A percentile compares a stretch with the other conserved stretches of the same genome.
phyloP scores from a whole-genome alignment of 164 flowering plant species.

The Vitis rupestris region DNA sequence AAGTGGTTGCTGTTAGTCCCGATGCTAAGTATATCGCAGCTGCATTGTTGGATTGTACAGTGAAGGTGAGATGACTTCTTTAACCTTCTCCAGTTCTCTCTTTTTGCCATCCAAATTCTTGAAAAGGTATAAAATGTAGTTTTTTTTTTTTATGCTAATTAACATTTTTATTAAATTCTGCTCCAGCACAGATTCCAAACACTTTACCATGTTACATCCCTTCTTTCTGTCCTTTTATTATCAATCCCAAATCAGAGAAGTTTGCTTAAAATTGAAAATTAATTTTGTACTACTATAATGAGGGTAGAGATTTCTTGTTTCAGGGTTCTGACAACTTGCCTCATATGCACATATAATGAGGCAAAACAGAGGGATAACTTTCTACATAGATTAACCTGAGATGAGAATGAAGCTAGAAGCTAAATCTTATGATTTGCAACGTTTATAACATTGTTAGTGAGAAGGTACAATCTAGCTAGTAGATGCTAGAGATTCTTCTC shows the following conservation, averaged over 20 bases:
- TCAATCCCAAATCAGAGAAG: background rate
- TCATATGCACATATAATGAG: background rate
- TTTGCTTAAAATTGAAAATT: background rate
- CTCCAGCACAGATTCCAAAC: no score
- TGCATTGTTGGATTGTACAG: constrained; percentile 35
- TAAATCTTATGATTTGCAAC: background rate
- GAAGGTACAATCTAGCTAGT: background rate
- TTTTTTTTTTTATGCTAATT: no score
- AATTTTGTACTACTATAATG: background rate
- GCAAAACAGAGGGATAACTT: background rate
- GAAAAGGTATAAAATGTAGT: background rate
- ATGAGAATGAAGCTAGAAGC: background rate
- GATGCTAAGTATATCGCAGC: constrained; percentile 86
- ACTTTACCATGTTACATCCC: no score
- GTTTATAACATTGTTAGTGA: background rate
- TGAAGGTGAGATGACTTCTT: background rate
- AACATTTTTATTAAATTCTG: no score
- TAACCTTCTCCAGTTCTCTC: background rate
- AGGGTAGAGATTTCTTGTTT: background rate
- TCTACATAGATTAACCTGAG: background rate
- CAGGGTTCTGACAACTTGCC: background rate
- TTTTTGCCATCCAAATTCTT: background rate
- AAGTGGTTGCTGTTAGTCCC: constrained; percentile 69
- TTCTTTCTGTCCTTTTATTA: background rate
- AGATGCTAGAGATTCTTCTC: background rate